A percentile compares a stretch with the other conserved stretches of the same genome.
Conservation (phyloP, 83 land plant genomes). For the Thuja plicata region DNA sequence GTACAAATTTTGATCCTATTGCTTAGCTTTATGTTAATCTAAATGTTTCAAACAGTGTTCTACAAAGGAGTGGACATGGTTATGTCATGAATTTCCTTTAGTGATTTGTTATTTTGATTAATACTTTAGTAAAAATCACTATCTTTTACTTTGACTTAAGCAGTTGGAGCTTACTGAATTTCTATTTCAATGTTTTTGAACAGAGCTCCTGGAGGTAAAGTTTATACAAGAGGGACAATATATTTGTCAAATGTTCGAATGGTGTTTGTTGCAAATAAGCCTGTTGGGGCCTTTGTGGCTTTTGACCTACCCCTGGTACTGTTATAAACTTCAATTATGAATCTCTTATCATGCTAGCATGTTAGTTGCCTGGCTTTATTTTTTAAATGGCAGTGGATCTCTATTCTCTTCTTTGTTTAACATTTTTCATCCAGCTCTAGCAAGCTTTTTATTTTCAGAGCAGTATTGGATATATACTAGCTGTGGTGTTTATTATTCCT, state of each 20-base stretch:
- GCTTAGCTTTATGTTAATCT: not conserved
- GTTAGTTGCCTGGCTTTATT: not conserved
- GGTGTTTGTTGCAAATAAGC: conserved; percentile 77
- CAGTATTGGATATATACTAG: not conserved
- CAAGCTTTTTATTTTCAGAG: not conserved
- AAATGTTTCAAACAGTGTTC: not conserved
- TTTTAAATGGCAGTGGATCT: not conserved
- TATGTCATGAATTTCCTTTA: not conserved
- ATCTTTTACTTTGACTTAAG: not conserved
- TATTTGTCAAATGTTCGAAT: conserved; percentile 74
- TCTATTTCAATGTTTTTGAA: not conserved
- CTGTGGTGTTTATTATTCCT: not conserved
- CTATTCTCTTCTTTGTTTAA: not conserved
- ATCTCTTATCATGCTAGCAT: not conserved
- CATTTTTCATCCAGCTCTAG: not conserved
- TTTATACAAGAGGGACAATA: conserved; percentile 66
- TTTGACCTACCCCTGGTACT: conserved; percentile 90
- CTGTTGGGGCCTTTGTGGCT: conserved; percentile 56
- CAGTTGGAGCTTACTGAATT: not conserved
- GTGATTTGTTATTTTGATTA: not conserved
- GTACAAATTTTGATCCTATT: not conserved
- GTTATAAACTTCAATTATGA: conserved; percentile 5
- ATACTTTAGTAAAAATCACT: not conserved
- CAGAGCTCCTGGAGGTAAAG: conserved; percentile 57
- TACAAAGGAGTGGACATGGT: not conserved